These are phyloP conservation scores for Blastocystis sp. DNA, from an alignment of 352 stramenopile genomes.

Conservation along the genomic window DNA sequence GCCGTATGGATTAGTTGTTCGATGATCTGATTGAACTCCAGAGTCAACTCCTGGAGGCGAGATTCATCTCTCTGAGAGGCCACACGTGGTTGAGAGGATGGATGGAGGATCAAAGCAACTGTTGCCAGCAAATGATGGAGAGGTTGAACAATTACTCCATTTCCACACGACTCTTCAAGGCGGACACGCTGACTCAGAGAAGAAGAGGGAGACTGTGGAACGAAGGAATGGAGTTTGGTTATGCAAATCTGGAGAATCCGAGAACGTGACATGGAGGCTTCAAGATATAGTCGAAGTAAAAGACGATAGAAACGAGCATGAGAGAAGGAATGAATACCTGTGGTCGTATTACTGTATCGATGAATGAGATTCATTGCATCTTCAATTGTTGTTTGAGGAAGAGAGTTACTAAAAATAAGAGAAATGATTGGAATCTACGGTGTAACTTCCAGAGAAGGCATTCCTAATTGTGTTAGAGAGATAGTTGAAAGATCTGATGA, in stretches of 20 bases:
- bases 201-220: background rate
- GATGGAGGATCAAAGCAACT: background rate
- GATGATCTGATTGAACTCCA: background rate
- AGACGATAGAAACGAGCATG: background rate
- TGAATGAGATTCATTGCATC: slow-evolving; percentile 31
- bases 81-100: background rate
- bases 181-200: background rate
- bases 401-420: background rate
- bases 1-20: slow-evolving; percentile 10
- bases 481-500: background rate
- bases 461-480: slow-evolving; percentile 6
- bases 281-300: background rate
- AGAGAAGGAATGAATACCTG: background rate
- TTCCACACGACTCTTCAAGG: background rate
- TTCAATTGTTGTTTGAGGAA: slow-evolving; percentile 32
- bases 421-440: background rate
- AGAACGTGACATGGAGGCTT: background rate
- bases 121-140: slow-evolving; percentile 4
- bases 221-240: background rate
- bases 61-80: background rate
- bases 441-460: background rate
- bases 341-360: slow-evolving; percentile 9
- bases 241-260: background rate
- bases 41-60: background rate
- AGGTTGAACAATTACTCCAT: background rate